Evolutionary conservation across 306 rosid genomes (phyloP).

Genomic region (Lathyrus aphaca): DNA sequence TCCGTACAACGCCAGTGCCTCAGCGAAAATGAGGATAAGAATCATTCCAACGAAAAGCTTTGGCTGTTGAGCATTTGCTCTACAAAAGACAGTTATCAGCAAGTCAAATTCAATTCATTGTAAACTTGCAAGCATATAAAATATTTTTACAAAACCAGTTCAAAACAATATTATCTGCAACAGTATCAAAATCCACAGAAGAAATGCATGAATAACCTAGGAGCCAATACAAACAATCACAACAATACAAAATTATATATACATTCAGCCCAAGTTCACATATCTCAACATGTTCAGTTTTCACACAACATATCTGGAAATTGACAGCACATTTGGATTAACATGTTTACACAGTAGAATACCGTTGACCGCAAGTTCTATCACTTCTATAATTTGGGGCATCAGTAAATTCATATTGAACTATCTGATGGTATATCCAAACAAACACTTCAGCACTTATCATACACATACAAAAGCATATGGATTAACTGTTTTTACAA

Average conservation of each 20-base stretch:
- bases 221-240: background rate
- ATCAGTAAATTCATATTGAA: background rate
- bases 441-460: background rate
- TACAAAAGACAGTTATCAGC: constrained; percentile 33
- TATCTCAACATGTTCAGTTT: background rate
- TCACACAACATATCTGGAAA: background rate
- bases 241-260: background rate
- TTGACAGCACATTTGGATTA: background rate
- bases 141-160: background rate
- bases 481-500: background rate
- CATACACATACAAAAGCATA: background rate
- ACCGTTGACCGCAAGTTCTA: background rate
- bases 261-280: background rate
- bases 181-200: background rate
- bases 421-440: background rate
- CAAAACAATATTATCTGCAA: background rate
- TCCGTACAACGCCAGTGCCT: constrained; percentile 74
- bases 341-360: background rate
- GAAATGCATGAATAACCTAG: background rate
- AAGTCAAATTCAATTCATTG: constrained; percentile 25
- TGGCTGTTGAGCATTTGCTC: constrained; percentile 81
- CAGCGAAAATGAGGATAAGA: constrained; percentile 76
- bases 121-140: no score
- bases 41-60: constrained; percentile 84
- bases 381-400: background rate